These are phyloP conservation scores for Andrographis paniculata DNA, from an alignment of 305 asterid genomes.

Conservation along the genomic window DNA sequence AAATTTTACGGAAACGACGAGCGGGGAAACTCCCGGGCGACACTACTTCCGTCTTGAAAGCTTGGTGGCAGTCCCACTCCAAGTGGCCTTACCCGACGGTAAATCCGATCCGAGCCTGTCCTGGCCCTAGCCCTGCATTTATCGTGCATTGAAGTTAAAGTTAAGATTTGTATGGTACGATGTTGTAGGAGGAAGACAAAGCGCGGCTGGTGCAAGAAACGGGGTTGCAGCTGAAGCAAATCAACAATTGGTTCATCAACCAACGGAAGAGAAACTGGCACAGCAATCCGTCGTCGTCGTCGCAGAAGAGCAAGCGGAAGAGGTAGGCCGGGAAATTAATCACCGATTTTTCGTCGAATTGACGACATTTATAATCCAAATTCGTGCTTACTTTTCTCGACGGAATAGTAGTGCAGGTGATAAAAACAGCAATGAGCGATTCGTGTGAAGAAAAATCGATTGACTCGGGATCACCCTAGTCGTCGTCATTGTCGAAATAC, in stretches of 20 bases:
- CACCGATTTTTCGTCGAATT: neutral
- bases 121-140: neutral
- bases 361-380: neutral
- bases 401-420: slow-evolving; percentile 56
- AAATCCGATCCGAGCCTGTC: slow-evolving; percentile 7
- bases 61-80: slow-evolving; percentile 98
- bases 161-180: slow-evolving; percentile 1
- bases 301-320: slow-evolving; percentile 85
- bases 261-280: slow-evolving; percentile 97
- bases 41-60: slow-evolving; percentile 76
- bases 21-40: slow-evolving; percentile 97
- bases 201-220: slow-evolving; percentile 88
- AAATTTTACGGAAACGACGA: slow-evolving; percentile 85
- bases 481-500: no score
- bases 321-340: slow-evolving; percentile 36
- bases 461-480: no score
- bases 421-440: slow-evolving; percentile 25
- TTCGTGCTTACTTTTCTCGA: slow-evolving; percentile 16
- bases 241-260: slow-evolving; percentile 89
- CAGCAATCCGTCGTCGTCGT: slow-evolving; percentile 71
- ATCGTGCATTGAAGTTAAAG: neutral
- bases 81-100: slow-evolving; percentile 99
- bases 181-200: slow-evolving; percentile 83
- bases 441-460: slow-evolving; percentile 15
- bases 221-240: slow-evolving; percentile 87